Evolutionary conservation across 306 rosid genomes (phyloP), one percentile per base, ranked within the genome.

Genomic region (Casuarina cunninghamiana): DNA sequence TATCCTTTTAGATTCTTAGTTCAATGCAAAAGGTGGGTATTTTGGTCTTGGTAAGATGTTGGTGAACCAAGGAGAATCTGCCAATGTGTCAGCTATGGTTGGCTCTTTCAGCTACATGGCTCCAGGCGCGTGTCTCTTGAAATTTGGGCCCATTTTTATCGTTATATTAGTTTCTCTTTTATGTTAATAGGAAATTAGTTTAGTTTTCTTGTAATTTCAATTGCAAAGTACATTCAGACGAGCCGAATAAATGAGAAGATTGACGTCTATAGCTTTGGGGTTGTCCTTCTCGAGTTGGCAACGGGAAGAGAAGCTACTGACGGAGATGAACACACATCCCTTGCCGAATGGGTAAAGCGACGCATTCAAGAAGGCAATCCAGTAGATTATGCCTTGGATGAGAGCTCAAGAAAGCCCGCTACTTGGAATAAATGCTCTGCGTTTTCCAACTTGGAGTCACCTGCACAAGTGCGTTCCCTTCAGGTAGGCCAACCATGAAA

Each of bases 51-150:
- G 95, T 13, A 92, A 78, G 87, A 75, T 90, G 83, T 48, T 48
- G 51, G 71, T 84, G 73, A 88, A 77, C 73, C 90, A 93, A 35
- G 97, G 91, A 65, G 93, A 94, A 77, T 82, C 85, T 49, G 92
- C 89, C 26, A 89, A 89, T 5, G 77, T 92, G 90, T 94, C 98
- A 11, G 68, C 87, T 49, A 92, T 94, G 7, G 92, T 85, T 13
- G 97, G 98, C 17, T 88, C 98, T 26, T 79, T 94, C 42, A 97
- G 98, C 75, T 94, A 90, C 83, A 84, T 94, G 75, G 98, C 98
- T 80, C 98, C 97, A 84, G 98, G 98, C 92, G 74, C 83, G 44
- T 63, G 32, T 26, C 32, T 26, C 1, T 26, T 26, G 32, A 26
- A 26, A 26, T 26, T 26, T 26, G 32, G 32, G 32, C 32, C 32